These are phyloP conservation scores for Aristolochia contorta DNA, from an alignment of 164 flowering plant genomes.

Conservation along the genomic window DNA sequence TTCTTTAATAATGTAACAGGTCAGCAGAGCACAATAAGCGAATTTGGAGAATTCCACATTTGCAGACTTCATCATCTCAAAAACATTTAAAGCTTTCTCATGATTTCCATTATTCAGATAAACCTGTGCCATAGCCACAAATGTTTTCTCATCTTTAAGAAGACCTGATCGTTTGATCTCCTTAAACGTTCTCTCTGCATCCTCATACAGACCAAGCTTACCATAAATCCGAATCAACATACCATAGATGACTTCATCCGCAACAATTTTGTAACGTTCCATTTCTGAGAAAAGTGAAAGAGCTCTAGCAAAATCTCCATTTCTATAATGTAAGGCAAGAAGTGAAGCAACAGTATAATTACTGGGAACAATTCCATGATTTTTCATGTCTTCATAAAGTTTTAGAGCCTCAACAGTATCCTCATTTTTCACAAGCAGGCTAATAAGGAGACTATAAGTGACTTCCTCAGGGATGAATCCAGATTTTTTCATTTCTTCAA, in stretches of 20 bases:
- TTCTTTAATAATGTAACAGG: conserved; percentile 52
- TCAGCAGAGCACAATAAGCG: conserved; percentile 51
- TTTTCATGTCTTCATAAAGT: conserved; percentile 77
- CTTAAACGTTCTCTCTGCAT: conserved; percentile 65
- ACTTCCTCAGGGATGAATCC: conserved; percentile 77
- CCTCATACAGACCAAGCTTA: conserved; percentile 78
- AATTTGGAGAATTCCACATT: conserved; percentile 62
- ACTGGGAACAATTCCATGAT: conserved; percentile 54
- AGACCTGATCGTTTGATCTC: conserved; percentile 55
- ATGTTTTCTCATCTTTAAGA: conserved; percentile 69
- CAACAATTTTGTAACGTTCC: conserved; percentile 42
- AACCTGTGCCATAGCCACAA: conserved; percentile 84
- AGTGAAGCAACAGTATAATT: conserved; percentile 87
- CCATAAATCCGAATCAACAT: conserved; percentile 87
- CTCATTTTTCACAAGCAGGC: conserved; percentile 34
- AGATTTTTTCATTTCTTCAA: conserved; percentile 55
- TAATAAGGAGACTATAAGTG: conserved; percentile 72
- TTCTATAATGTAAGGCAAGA: conserved; percentile 51
- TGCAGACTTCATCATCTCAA: conserved; percentile 61
- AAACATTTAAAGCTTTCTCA: conserved; percentile 45
- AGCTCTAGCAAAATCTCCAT: conserved; percentile 72
- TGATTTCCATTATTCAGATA: conserved; percentile 48
- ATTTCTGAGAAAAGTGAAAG: conserved; percentile 71
- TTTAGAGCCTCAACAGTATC: conserved; percentile 36
- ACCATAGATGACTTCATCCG: conserved; percentile 92